Conservation (phyloP, 768 basidiomycete species). For the Tremella mesenterica region DNA sequence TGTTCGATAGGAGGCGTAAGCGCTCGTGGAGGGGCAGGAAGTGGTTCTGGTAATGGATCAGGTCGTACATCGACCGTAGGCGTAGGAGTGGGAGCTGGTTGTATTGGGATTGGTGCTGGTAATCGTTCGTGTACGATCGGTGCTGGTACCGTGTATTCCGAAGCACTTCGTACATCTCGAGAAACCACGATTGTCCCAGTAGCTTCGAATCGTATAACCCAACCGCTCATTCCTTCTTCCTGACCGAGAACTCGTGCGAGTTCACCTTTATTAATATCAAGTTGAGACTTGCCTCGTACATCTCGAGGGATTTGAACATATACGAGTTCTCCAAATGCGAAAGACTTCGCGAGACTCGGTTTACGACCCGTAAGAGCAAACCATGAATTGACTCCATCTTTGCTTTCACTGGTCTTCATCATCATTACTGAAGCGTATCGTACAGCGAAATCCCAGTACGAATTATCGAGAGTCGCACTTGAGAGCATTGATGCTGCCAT, state of each 20-base stretch:
- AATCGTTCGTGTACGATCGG: too few relatives aligned
- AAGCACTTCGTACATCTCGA: too few relatives aligned
- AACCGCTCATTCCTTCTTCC: conserved; percentile 3
- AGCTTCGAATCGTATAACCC: conserved; percentile 5
- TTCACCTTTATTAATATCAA: not conserved
- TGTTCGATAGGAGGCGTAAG: too few relatives aligned
- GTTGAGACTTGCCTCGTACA: conserved; percentile 1
- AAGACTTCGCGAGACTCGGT: not conserved
- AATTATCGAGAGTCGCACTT: conserved; percentile 1
- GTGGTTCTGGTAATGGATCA: too few relatives aligned
- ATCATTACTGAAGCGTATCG: conserved; percentile 2
- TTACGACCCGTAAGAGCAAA: conserved; percentile 1
- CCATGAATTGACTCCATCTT: conserved; percentile 1
- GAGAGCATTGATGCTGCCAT: conserved; percentile 19
- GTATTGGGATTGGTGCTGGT: too few relatives aligned
- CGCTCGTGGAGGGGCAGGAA: too few relatives aligned
- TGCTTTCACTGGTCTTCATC: conserved; percentile 1
- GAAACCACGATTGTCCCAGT: not conserved
- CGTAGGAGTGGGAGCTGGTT: too few relatives aligned
- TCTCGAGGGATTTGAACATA: conserved; percentile 7
- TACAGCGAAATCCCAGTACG: conserved; percentile 10
- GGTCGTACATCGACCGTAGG: too few relatives aligned
- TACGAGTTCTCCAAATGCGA: conserved; percentile 7
- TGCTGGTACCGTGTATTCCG: too few relatives aligned
- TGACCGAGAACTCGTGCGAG: conserved; percentile 5